Evolutionary conservation across 192 early-diverging fungal species (phyloP).

Genomic region (Linnemannia schmuckeri): DNA sequence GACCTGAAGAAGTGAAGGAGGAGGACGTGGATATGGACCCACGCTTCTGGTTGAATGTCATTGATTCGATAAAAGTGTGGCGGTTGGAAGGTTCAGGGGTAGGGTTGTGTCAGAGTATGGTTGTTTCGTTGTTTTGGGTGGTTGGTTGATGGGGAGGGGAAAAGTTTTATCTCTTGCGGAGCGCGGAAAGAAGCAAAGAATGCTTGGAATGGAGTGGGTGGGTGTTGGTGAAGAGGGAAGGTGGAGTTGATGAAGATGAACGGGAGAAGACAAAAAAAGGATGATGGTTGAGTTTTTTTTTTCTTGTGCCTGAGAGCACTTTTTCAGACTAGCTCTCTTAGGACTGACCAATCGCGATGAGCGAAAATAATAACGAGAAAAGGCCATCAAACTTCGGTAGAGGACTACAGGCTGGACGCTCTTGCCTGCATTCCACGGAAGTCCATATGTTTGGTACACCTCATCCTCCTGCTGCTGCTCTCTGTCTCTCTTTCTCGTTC

Average conservation of each 20-base stretch:
- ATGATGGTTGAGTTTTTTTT: not conserved
- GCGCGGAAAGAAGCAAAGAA: not conserved
- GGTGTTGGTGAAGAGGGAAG: not conserved
- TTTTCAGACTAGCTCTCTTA: not conserved
- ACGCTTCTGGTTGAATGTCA: conserved; percentile 48
- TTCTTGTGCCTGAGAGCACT: not conserved
- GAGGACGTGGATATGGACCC: conserved; percentile 25
- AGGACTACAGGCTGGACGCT: not conserved
- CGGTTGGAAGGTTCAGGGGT: not conserved
- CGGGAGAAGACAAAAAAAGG: not conserved
- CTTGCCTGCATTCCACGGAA: not conserved
- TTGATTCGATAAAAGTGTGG: not conserved
- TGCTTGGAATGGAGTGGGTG: not conserved
- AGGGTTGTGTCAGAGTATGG: not conserved
- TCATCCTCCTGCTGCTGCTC: not conserved
- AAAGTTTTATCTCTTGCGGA: not conserved
- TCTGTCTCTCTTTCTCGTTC: not conserved
- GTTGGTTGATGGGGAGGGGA: not conserved
- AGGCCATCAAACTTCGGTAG: not conserved
- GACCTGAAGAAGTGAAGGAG: conserved; percentile 23
- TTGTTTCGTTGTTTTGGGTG: not conserved
- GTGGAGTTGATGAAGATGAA: not conserved
- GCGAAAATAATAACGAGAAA: not conserved
- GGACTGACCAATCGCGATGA: not conserved
- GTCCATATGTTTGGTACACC: not conserved